These are phyloP conservation scores for Tympanopsis confertula DNA, from an alignment of 2,329 filamentous ascomycete species.

Conservation along the genomic window DNA sequence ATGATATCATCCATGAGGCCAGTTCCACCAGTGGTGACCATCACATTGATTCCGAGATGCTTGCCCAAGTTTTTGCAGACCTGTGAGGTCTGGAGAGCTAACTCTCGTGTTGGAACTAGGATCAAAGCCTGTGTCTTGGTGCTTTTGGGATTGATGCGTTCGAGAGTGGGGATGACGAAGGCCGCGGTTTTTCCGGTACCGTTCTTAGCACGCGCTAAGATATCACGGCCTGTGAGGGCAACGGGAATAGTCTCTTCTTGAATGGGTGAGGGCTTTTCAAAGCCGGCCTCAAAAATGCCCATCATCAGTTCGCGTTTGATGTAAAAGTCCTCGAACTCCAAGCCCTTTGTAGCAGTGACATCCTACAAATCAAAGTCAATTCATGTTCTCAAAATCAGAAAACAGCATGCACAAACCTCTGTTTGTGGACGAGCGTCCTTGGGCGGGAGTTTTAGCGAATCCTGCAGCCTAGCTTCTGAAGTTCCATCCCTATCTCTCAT, in stretches of 20 bases:
- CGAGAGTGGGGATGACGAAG: constrained; percentile 88
- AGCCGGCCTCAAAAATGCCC: constrained; percentile 98
- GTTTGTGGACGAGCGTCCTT: neutral
- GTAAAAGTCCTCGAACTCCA: constrained; percentile 95
- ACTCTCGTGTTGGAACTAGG: constrained; percentile 88
- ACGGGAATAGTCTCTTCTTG: constrained; percentile 99
- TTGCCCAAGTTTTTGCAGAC: constrained; percentile 98
- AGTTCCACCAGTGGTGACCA: constrained; percentile 97
- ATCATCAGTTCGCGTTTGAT: constrained; percentile 92
- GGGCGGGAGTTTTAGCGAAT: neutral
- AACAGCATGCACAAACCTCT: neutral
- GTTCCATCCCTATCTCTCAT: neutral
- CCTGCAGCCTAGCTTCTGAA: neutral
- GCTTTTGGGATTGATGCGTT: constrained; percentile 93
- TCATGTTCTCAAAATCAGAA: neutral
- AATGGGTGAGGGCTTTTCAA: constrained; percentile 96
- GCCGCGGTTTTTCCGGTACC: constrained; percentile 97
- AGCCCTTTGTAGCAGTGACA: constrained; percentile 93
- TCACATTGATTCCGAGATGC: constrained; percentile 92
- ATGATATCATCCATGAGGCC: constrained; percentile 93
- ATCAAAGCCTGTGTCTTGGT: constrained; percentile 94
- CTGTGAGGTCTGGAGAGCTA: constrained; percentile 96
- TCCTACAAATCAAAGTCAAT: constrained; percentile 44
- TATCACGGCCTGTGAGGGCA: constrained; percentile 85
- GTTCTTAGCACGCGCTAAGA: constrained; percentile 93